A percentile compares a stretch with the other conserved stretches of the same genome.
phyloP scores from a whole-genome alignment of 2,329 filamentous ascomycete genomes.

The Colletotrichum sidae region DNA sequence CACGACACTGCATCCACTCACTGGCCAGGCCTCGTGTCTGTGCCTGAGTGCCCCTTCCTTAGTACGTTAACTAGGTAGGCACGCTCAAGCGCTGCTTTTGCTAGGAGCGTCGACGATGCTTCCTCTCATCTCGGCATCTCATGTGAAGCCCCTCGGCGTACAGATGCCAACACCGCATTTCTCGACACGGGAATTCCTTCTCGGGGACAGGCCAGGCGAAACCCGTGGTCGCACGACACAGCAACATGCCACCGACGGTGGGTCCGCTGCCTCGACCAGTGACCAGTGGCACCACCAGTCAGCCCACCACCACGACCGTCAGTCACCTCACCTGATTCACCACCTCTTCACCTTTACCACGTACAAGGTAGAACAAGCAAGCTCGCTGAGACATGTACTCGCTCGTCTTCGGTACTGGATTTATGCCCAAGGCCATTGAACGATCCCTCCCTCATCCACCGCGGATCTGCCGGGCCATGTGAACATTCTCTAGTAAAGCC shows the following conservation, averaged over 20 bases:
- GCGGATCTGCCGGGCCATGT: conserved; percentile 27
- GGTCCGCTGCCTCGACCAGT: background rate
- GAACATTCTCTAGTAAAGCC: conserved; percentile 10
- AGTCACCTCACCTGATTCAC: conserved; percentile 28
- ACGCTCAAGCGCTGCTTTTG: no score
- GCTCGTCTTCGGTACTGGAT: background rate
- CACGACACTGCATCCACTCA: background rate
- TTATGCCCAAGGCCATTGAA: background rate
- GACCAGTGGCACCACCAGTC: conserved; percentile 34
- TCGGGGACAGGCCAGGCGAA: no score
- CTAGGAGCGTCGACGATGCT: no score
- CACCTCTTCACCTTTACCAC: background rate
- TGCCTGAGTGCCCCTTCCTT: background rate
- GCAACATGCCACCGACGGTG: no score
- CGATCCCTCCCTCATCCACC: conserved; percentile 5
- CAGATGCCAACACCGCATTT: no score
- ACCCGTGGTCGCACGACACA: no score
- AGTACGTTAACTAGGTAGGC: no score
- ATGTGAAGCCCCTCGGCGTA: no score
- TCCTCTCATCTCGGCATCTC: background rate
- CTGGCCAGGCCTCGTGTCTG: background rate
- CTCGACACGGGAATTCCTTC: no score
- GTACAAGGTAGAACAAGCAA: no score
- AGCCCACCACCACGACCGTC: conserved; percentile 15
- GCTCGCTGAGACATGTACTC: background rate